Evolutionary conservation across 2,329 filamentous ascomycete genomes (phyloP), one percentile per base, ranked within the genome.

Genomic region (Colletotrichum sp.): DNA sequence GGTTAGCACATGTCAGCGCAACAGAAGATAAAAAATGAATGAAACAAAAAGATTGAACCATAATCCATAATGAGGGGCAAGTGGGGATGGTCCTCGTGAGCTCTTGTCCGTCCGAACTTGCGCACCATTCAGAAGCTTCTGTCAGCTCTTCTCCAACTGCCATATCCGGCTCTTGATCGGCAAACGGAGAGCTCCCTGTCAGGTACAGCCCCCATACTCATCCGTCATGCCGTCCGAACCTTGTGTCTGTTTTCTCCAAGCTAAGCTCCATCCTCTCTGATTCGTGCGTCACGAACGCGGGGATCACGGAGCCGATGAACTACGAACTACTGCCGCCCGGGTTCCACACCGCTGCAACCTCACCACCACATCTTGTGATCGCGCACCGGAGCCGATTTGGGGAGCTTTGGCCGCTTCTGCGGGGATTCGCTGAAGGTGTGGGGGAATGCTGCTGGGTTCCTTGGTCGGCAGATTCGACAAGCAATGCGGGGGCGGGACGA

Each of bases 281-380:
- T 64, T 64, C 36, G 62, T 21, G 62, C 62, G 62, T 64, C 62
- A 32, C 30, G 1, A 18, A 21, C 36, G 32, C 74, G 74, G 74
- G 74, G 74, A 74, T 76, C 74, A 18, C 74, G 74, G 74, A 76
- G 74, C 74, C 74, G 74, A 26, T 52, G n/a, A 52, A 52, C 44
- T 7, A 21, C 44, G 16, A 21, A 52, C 18, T 49, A 36, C 24
- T 24, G 10, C 28, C 18, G 28, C 21, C 34, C 44, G 10, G n/a
- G n/a, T 52, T 69, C 70, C 64, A 64, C 64, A 24, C 26, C 34
- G 30, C 36, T 74, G 74, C 59, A 60, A 76, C 74, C 12, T 60
- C 18, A 26, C 44, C 55, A 34, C 36, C 15, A 10, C 64, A 60
- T 73, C 74, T 65, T 52, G 70, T 76, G 74, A 76, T 74, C n/a